These are phyloP conservation scores for Cercophora sp. DNA, from an alignment of 495 filamentous ascomycete genomes.

Conservation along the genomic window DNA sequence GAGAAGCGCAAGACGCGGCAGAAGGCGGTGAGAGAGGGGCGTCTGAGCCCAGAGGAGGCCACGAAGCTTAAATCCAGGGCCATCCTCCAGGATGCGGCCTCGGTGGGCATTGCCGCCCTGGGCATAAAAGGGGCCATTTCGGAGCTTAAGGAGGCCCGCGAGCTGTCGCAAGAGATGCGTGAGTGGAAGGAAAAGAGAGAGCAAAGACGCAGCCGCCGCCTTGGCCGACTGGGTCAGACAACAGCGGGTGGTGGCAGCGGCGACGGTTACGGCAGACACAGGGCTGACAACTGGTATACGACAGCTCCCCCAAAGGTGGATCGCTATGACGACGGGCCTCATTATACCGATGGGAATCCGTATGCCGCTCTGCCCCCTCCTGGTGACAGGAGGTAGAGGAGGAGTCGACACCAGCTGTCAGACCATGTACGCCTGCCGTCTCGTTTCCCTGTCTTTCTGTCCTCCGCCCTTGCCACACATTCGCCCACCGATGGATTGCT, in stretches of 20 bases:
- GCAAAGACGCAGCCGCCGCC: slow-evolving; percentile 36
- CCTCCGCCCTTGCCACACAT: not conserved
- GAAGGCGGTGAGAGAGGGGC: slow-evolving; percentile 67
- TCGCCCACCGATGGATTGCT: no score
- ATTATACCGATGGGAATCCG: slow-evolving; percentile 50
- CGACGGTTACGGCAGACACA: slow-evolving; percentile 29
- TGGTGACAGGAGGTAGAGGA: slow-evolving; percentile 34
- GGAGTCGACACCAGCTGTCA: not conserved
- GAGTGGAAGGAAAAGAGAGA: slow-evolving; percentile 42
- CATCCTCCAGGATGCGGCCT: slow-evolving; percentile 68
- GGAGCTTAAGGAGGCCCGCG: slow-evolving; percentile 52
- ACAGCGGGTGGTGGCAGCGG: slow-evolving; percentile 31
- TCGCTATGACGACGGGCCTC: slow-evolving; percentile 40
- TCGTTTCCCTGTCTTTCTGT: not conserved
- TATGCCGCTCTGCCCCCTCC: slow-evolving; percentile 45
- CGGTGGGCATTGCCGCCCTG: slow-evolving; percentile 77
- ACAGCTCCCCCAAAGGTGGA: slow-evolving; percentile 30
- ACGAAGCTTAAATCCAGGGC: slow-evolving; percentile 71
- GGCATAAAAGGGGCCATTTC: slow-evolving; percentile 79
- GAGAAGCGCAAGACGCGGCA: slow-evolving; percentile 68
- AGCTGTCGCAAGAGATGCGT: slow-evolving; percentile 35
- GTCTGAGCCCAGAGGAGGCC: slow-evolving; percentile 70
- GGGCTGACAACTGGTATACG: slow-evolving; percentile 38
- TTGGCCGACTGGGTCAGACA: slow-evolving; percentile 12
- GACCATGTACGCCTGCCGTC: slow-evolving; percentile 4